phyloP scores from a whole-genome alignment of 257 asterid species.

The Petunia axillaris region DNA sequence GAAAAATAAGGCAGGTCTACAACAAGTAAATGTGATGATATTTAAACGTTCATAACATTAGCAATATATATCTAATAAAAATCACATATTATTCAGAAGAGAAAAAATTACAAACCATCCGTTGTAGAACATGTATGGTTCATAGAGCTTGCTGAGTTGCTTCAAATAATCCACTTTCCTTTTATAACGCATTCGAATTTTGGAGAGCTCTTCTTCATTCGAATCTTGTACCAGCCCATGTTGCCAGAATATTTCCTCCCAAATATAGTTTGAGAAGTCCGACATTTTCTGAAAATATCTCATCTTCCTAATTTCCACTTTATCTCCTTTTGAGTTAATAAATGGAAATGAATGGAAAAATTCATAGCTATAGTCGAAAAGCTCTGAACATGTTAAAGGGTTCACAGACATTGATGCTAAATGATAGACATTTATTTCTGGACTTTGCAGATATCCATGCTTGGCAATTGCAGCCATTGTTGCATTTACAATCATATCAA shows the following conservation, averaged over 20 bases:
- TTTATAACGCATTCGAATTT: not conserved
- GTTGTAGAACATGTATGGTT: not conserved
- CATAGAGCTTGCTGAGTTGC: not conserved
- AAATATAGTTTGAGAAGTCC: not conserved
- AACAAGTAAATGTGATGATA: too few relatives aligned
- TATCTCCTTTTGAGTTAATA: not conserved
- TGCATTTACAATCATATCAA: slow-evolving; percentile 47
- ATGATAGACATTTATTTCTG: slow-evolving; percentile 38
- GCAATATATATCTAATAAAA: too few relatives aligned
- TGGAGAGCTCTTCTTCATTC: not conserved
- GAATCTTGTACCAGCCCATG: not conserved
- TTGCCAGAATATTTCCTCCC: not conserved
- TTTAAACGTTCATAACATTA: too few relatives aligned
- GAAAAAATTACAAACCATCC: not conserved
- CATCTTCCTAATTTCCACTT: not conserved
- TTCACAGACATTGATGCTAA: slow-evolving; percentile 37
- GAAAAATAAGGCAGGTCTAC: too few relatives aligned
- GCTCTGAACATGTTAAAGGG: not conserved
- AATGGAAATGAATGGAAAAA: slow-evolving; percentile 34
- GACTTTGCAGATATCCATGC: slow-evolving; percentile 30
- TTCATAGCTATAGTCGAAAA: slow-evolving; percentile 34
- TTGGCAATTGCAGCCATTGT: slow-evolving; percentile 51
- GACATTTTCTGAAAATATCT: not conserved
- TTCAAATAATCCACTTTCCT: not conserved
- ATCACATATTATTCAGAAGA: too few relatives aligned